Conservation (phyloP, 768 basidiomycete genomes). For the button mushroom (Agaricus bisporus) region DNA sequence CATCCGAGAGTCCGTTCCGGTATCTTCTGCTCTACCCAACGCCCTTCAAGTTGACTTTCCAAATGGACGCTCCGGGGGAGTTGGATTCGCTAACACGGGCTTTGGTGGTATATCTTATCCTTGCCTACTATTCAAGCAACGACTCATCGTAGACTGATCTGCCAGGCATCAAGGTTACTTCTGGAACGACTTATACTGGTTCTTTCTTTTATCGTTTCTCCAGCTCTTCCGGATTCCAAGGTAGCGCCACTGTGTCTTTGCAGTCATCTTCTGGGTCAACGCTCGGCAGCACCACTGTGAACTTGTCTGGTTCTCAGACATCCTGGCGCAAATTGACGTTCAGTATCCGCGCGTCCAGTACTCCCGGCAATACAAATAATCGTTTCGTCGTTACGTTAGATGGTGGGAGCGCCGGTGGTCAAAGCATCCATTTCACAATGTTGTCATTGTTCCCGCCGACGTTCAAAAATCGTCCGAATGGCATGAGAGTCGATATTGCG, state of each 20-base stretch:
- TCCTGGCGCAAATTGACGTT: constrained; percentile 43
- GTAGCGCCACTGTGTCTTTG: constrained; percentile 37
- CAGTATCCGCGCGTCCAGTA: constrained; percentile 33
- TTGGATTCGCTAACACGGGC: constrained; percentile 55
- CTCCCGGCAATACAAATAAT: constrained; percentile 38
- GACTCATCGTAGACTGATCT: not conserved
- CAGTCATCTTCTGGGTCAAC: constrained; percentile 36
- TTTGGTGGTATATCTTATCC: constrained; percentile 37
- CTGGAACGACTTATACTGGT: constrained; percentile 47
- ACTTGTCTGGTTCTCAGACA: constrained; percentile 36
- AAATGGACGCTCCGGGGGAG: constrained; percentile 26
- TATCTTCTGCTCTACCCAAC: constrained; percentile 58
- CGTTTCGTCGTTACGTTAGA: constrained; percentile 48
- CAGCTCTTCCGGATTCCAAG: constrained; percentile 30
- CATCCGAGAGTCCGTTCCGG: constrained; percentile 39
- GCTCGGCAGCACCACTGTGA: constrained; percentile 34
- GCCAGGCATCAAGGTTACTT: constrained; percentile 49
- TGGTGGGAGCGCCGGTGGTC: constrained; percentile 30
- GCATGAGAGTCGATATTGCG: constrained; percentile 56
- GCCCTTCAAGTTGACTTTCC: constrained; percentile 48
- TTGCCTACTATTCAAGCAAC: not conserved
- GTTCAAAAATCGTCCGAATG: constrained; percentile 53
- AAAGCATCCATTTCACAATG: constrained; percentile 51
- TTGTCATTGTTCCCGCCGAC: constrained; percentile 66
- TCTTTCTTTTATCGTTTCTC: constrained; percentile 59